These are phyloP conservation scores for Musa acuminata DNA, from an alignment of 176 grass and related monocot species.

Conservation along the genomic window DNA sequence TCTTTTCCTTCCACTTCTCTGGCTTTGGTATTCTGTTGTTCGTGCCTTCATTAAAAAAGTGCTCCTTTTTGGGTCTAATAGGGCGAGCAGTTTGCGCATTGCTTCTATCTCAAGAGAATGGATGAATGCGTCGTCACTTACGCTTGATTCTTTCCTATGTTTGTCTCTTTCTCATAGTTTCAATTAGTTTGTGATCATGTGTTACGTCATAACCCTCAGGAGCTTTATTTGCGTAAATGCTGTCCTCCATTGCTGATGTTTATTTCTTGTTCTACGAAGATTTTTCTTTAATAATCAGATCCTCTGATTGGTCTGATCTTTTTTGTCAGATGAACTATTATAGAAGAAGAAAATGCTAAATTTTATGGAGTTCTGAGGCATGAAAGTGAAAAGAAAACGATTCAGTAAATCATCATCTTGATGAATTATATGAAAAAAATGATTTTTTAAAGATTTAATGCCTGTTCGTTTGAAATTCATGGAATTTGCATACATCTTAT, in stretches of 20 bases:
- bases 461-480: no score
- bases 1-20: not conserved
- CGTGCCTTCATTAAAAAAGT: not conserved
- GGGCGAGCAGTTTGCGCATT: no score
- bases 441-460: no score
- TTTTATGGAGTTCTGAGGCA: no score
- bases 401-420: no score
- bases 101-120: not conserved
- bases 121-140: not conserved
- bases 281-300: not conserved
- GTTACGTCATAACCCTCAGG: not conserved
- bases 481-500: no score
- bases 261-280: not conserved
- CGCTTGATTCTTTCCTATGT: not conserved
- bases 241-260: not conserved
- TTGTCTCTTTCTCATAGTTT: not conserved
- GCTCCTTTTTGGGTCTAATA: not conserved
- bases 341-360: no score
- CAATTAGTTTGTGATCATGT: not conserved
- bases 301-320: no score
- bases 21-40: not conserved
- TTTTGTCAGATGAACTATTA: no score
- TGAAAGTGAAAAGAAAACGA: no score
- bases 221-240: not conserved
- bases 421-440: no score